Evolutionary conservation across 2,329 filamentous ascomycete genomes (phyloP), one percentile per base, ranked within the genome.

Genomic region (Niveomyces coronatus): DNA sequence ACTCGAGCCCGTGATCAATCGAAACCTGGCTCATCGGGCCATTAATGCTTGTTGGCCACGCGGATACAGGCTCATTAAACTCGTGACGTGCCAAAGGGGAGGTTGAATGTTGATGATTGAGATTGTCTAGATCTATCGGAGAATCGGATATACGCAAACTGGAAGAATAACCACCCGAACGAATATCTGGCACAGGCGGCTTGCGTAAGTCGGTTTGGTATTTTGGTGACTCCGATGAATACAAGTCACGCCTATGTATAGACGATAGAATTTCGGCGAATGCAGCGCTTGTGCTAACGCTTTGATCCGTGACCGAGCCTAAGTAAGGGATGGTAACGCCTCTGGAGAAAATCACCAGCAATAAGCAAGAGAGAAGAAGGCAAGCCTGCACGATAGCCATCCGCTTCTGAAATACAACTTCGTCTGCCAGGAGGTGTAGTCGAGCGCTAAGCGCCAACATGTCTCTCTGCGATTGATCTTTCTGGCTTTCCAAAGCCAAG

Each of bases 311-410:
- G 3, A 54, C 39, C 5, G 57, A 50, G 0, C 48, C 49, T 9
- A 60, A 42, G 28, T 58, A 57, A 1, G 57, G 53, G 3, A 60
- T 48, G 14, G 62, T 58, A 4, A 67, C 60, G 13, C 71, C 67
- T 17, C 74, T 63, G 10, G 74, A 77, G 55, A 96, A 95, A 26
- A 96, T 79, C 16, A 95, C 85, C 1, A 98, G 70, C 1, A 84
- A 79, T 9, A 98, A 74, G 49, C 87, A 94, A 31, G 89, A 77
- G 1, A 96, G 73, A 5, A 96, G 73, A 8, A 98, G 71, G 5
- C 93, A 76, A 31, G 84, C 87, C 58, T 96, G 91, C 23, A 94
- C 75, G 41, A 96, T 91, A 4, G 85, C 85, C 78, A 96, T 93
- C 44, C 89, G 76, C 61, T 95, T 95, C 60, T 82, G 79, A 48